Percentiles rank a stretch among this genome's conserved stretches.
Evolutionary conservation across 2,329 filamentous ascomycete species (phyloP).

Genomic region (Colletotrichum sp.): DNA sequence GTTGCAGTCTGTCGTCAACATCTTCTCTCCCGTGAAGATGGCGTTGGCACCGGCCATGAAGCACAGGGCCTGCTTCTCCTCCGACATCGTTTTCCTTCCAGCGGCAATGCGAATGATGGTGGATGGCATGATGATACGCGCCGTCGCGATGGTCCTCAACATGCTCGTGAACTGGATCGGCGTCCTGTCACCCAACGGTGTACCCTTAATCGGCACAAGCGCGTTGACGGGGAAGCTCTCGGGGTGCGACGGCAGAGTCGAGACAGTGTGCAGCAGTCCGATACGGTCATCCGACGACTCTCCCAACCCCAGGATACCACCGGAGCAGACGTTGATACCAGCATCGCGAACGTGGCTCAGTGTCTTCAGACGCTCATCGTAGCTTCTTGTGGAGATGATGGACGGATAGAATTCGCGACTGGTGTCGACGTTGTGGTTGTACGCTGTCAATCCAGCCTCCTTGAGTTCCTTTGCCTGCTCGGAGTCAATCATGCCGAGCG

Average conservation of each 20-base stretch:
- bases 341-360: slow-evolving; percentile 81
- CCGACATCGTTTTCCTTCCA: slow-evolving; percentile 80
- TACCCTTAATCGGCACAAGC: slow-evolving; percentile 88
- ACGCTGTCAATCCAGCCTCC: slow-evolving; percentile 83
- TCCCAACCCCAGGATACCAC: slow-evolving; percentile 85
- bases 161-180: slow-evolving; percentile 79
- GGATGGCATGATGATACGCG: slow-evolving; percentile 79
- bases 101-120: slow-evolving; percentile 90
- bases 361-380: slow-evolving; percentile 85
- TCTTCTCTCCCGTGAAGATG: slow-evolving; percentile 95
- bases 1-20: slow-evolving; percentile 90
- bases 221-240: slow-evolving; percentile 94
- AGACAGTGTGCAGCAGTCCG: slow-evolving; percentile 81
- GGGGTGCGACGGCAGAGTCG: slow-evolving; percentile 80
- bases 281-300: slow-evolving; percentile 81
- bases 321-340: slow-evolving; percentile 88
- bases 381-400: slow-evolving; percentile 83
- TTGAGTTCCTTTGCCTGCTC: slow-evolving; percentile 83
- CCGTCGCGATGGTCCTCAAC: slow-evolving; percentile 82
- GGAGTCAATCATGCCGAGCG: slow-evolving; percentile 87
- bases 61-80: slow-evolving; percentile 88
- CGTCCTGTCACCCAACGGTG: slow-evolving; percentile 76
- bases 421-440: slow-evolving; percentile 95
- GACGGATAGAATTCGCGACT: slow-evolving; percentile 87
- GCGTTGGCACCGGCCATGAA: slow-evolving; percentile 93